Evolutionary conservation across 805 yeast genomes (phyloP), one percentile per base, ranked within the genome.

Genomic region (Teunomyces stri): DNA sequence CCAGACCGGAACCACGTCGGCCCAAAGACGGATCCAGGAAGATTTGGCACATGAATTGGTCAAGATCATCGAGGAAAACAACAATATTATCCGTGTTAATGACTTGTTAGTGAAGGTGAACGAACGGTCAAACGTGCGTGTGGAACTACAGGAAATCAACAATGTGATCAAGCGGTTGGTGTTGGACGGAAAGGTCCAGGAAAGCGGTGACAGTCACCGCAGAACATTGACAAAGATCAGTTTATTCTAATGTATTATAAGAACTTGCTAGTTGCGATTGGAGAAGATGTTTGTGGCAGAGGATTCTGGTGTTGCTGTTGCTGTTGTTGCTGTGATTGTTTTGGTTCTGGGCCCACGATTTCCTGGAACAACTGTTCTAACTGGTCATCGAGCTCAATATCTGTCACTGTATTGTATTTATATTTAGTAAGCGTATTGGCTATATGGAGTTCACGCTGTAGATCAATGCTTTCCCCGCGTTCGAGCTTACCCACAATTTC

Each of bases 1-100:
- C 25, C 97, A 92, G 69, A 94, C 98, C 0, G 99, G 98, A 42
- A 90, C 91, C 41, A 87, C 97, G 0, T 78, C 88, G 1, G 88
- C 92, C 3, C 96, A 91, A 65, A 77, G 96, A 65, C 78, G 82
- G 57, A 64, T 84, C 62, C 85, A 82, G 56, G 89, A 85, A 53
- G 96, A 87, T 60, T 72, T 88, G 52, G 74, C 80, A 11, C 79
- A 81, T 49, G 87, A 80, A 51, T 71, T 90, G 4, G 56, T 84
- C 51, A 67, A 69, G 22, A 67, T 82, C 34, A 64, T 89, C 11
- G 79, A 74, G 28, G 68, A 70, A 21, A 62, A 67, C 25, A 74
- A 76, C 18, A 76, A 71, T 27, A 67, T 79, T 11, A 76, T 87
- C 39, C 62, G 81, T 20, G 85, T 81, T 58, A 76, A 76, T 43